Evolutionary conservation across 1,284 basidiomycete genomes (phyloP).

Genomic region (Schizophyllum commune): DNA sequence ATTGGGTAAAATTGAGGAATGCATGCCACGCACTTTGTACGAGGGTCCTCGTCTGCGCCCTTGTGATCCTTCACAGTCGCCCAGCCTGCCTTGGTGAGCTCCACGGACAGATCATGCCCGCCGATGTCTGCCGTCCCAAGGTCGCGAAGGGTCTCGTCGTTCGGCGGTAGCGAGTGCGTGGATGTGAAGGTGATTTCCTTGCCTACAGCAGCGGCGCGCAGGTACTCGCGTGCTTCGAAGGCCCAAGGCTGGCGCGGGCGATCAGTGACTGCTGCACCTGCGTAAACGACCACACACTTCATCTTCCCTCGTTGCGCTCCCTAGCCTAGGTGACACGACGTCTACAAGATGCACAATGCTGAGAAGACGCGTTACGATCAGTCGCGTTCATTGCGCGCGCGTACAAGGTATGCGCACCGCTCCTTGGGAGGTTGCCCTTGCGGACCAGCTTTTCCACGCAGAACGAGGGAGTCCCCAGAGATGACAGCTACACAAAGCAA

Average conservation of each 20-base stretch:
- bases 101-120: constrained; percentile 67
- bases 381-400: constrained; percentile 3
- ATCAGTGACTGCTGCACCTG: constrained; percentile 4
- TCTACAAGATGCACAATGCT: constrained; percentile 86
- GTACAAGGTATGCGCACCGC: constrained; percentile 40
- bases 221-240: constrained; percentile 89
- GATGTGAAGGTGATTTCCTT: constrained; percentile 81
- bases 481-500: constrained; percentile 55
- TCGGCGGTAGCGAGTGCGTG: constrained; percentile 63
- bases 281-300: constrained; percentile 46
- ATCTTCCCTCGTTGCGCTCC: constrained; percentile 75
- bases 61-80: constrained; percentile 87
- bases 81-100: constrained; percentile 85
- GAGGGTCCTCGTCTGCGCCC: constrained; percentile 73
- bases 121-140: constrained; percentile 67
- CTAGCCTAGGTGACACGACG: constrained; percentile 73
- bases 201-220: constrained; percentile 80
- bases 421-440: constrained; percentile 86
- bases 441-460: constrained; percentile 68
- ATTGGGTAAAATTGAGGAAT: neutral
- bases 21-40: constrained; percentile 24
- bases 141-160: constrained; percentile 66
- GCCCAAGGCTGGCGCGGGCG: constrained; percentile 65
- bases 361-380: constrained; percentile 10
- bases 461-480: constrained; percentile 82